phyloP scores from a whole-genome alignment of 352 stramenopile species.

The Chrysophaeum taylorii region DNA sequence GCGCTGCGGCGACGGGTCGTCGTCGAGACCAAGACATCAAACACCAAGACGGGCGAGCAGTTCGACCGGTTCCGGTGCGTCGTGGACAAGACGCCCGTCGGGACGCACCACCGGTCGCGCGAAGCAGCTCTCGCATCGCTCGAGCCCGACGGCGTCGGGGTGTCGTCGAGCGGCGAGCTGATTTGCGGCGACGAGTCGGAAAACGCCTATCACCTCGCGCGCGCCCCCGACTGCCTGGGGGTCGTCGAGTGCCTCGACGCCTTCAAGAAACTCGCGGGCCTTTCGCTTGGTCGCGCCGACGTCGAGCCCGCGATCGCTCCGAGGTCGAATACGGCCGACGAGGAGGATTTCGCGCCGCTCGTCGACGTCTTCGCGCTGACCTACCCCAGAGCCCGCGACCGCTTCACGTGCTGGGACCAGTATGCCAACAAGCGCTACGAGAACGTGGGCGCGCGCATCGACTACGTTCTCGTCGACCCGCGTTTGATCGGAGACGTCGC shows the following conservation, averaged over 20 bases:
- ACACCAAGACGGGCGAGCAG: slow-evolving; percentile 42
- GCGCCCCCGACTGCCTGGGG: background rate
- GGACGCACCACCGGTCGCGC: background rate
- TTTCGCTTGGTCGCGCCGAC: too few species aligned
- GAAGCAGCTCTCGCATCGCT: background rate
- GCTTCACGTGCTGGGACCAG: slow-evolving; percentile 64
- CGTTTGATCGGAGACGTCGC: slow-evolving; percentile 34
- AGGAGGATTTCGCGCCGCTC: too few species aligned
- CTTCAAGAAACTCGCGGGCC: slow-evolving; percentile 5
- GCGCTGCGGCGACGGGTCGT: slow-evolving; percentile 19
- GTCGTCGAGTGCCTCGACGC: slow-evolving; percentile 1
- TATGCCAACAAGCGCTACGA: slow-evolving; percentile 51
- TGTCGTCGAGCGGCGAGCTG: slow-evolving; percentile 32
- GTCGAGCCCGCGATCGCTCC: too few species aligned
- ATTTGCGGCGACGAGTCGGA: background rate
- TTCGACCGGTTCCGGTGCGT: slow-evolving; percentile 40
- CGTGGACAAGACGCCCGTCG: background rate
- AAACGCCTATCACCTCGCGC: too few species aligned
- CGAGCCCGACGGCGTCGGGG: background rate
- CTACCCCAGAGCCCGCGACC: background rate
- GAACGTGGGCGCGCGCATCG: slow-evolving; percentile 54
- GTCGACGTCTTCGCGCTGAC: background rate
- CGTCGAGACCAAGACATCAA: slow-evolving; percentile 38
- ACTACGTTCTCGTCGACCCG: slow-evolving; percentile 56
- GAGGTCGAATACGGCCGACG: too few species aligned